Evolutionary conservation across 441 rosid genomes (phyloP).

Genomic region (Eruca vesicaria): DNA sequence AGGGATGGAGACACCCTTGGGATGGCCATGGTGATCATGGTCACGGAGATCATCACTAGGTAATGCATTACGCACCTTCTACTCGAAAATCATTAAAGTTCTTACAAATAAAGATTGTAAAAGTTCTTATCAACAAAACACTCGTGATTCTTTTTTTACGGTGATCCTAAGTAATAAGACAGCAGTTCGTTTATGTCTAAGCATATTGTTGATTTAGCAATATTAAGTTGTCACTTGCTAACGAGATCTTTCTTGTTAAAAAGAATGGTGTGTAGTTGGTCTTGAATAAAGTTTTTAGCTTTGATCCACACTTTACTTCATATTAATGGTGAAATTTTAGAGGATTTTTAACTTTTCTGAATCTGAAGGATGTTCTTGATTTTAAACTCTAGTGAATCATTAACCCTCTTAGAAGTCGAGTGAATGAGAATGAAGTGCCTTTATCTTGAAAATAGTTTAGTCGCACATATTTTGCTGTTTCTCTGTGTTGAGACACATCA

Average conservation of each 20-base stretch:
- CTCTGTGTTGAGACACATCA: background rate
- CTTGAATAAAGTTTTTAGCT: background rate
- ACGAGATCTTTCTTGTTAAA: background rate
- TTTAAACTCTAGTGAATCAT: background rate
- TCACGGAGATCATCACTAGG: slow-evolving; percentile 60
- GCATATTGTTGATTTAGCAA: background rate
- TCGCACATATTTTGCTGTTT: background rate
- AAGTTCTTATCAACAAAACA: no score
- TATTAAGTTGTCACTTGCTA: background rate
- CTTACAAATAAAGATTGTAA: no score
- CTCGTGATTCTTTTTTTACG: background rate
- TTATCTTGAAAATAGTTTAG: background rate
- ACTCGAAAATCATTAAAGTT: background rate
- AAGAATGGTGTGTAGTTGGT: background rate
- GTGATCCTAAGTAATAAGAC: background rate
- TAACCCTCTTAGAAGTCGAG: background rate
- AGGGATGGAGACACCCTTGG: slow-evolving; percentile 99
- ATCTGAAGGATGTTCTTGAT: background rate
- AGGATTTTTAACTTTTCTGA: background rate
- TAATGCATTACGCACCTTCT: slow-evolving; percentile 17
- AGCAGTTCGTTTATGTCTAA: background rate
- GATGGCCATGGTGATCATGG: slow-evolving; percentile 86
- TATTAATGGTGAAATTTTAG: background rate
- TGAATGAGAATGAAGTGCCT: background rate
- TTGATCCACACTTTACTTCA: background rate